phyloP scores from a whole-genome alignment of 768 basidiomycete species.

The Lentinus brumalis region DNA sequence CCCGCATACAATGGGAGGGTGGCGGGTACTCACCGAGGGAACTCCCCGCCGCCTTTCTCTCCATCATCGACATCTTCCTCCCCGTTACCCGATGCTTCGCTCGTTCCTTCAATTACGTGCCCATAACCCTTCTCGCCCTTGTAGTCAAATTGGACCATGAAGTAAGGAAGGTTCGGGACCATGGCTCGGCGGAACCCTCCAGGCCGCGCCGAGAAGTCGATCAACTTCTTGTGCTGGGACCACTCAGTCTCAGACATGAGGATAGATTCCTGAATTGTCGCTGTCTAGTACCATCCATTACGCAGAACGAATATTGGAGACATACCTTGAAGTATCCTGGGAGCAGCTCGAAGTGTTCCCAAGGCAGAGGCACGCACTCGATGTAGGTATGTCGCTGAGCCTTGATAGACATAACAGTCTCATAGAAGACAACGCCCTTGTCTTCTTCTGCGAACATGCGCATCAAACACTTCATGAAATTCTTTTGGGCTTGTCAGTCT shows the following conservation, averaged over 20 bases:
- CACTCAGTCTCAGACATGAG: slow-evolving; percentile 92
- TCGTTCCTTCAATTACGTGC: slow-evolving; percentile 93
- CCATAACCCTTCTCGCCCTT: slow-evolving; percentile 98
- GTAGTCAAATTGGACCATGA: slow-evolving; percentile 98
- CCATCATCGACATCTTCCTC: slow-evolving; percentile 76
- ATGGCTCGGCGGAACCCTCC: slow-evolving; percentile 94
- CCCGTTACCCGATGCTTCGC: slow-evolving; percentile 59
- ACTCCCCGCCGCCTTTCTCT: slow-evolving; percentile 89
- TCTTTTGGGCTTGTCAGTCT: slow-evolving; percentile 36
- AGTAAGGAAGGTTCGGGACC: slow-evolving; percentile 97
- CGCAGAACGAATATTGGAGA: not conserved
- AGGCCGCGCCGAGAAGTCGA: slow-evolving; percentile 87
- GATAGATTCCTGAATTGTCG: slow-evolving; percentile 76
- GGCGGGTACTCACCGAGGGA: slow-evolving; percentile 64
- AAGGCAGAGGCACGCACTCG: slow-evolving; percentile 91
- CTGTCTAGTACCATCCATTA: not conserved
- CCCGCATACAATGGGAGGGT: not conserved
- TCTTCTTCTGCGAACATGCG: slow-evolving; percentile 92
- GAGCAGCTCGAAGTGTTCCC: slow-evolving; percentile 82
- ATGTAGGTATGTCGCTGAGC: slow-evolving; percentile 91
- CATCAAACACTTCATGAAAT: slow-evolving; percentile 92
- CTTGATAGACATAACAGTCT: slow-evolving; percentile 86
- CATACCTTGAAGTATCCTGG: slow-evolving; percentile 92
- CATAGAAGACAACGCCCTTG: slow-evolving; percentile 93
- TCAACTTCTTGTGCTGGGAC: slow-evolving; percentile 97